phyloP scores from a whole-genome alignment of 2,329 filamentous ascomycete genomes.

The Ilyonectria destructans region DNA sequence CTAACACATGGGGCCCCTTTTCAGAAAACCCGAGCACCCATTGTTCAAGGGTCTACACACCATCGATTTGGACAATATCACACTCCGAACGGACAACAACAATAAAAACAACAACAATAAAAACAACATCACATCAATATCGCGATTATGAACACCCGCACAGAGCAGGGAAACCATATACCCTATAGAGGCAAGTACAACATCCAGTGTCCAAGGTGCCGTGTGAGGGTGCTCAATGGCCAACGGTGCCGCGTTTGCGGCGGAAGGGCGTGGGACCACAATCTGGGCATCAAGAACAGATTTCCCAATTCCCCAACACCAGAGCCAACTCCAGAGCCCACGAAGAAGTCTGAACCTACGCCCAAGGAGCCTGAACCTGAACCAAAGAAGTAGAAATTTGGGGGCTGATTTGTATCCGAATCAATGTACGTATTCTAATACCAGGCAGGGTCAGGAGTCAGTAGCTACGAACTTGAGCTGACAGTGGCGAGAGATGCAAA shows the following conservation, averaged over 20 bases:
- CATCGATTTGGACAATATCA: no score
- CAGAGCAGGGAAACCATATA: not conserved
- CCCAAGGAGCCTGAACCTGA: no score
- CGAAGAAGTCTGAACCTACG: not conserved
- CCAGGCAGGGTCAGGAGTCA: no score
- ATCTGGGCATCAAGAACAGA: not conserved
- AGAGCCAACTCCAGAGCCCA: not conserved
- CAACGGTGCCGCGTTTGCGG: not conserved
- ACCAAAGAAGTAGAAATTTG: not conserved
- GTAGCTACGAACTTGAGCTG: no score
- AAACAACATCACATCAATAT: no score
- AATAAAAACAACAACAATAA: not conserved
- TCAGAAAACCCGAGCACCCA: no score
- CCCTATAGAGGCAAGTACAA: not conserved
- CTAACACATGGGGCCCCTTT: no score
- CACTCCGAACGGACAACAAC: not conserved
- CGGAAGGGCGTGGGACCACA: not conserved
- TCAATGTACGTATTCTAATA: no score
- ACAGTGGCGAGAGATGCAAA: no score
- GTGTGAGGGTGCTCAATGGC: not conserved
- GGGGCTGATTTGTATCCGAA: no score
- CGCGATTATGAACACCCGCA: no score
- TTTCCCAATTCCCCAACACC: not conserved
- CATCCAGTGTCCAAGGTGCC: not conserved
- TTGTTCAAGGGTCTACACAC: no score